Evolutionary conservation across 768 basidiomycete species (phyloP), one percentile per base, ranked within the genome.

Genomic region (Cystofilobasidium capitatum): DNA sequence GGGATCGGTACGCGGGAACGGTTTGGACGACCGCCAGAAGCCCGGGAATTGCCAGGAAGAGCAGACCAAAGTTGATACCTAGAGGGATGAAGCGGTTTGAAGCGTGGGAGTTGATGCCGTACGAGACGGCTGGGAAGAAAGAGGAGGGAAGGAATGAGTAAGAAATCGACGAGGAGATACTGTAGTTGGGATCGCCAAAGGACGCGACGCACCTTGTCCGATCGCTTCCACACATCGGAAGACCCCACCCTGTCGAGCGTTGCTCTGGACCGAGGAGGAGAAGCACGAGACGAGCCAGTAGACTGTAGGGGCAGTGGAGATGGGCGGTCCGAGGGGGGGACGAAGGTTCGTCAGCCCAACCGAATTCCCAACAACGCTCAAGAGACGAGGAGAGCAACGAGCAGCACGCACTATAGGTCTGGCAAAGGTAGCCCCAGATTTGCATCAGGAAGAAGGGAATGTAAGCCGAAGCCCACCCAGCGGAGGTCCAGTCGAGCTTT

Each of bases 201-300:
- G n/a, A n/a, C n/a, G n/a, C n/a, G n/a, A n/a, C n/a, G n/a, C n/a
- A n/a, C n/a, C 13, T 45, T 45, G 44, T 14, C 55, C 58, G 33
- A 58, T 33, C 10, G 58, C 37, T 36, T 58, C 58, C 7, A 58
- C n/a, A 33, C 58, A 58, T 10, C 58, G 33, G 58, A 58, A 58
- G 35, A 58, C 35, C 12, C 58, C 58, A 24, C 58, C 58, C 20
- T 35, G 35, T 22, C 58, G 58, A 36, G 58, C 58, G 29, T 58
- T 58, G 35, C 35, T 58, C 33, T 58, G 33, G 58, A 58, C 58
- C 58, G 33, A 35, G 58, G 26, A 29, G 22, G 58, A 58, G 37
- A 36, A 58, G 37, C 58, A 58, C 58, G 58, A 58, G 22, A 58
- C 35, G 3, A 58, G 29, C 33, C 37, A 58, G 33, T 58, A 58